Percentiles rank a stretch among this genome's conserved stretches.
These are phyloP conservation scores for Musa balbisiana DNA, from an alignment of 202 grass and related monocot species.

Conservation along the genomic window DNA sequence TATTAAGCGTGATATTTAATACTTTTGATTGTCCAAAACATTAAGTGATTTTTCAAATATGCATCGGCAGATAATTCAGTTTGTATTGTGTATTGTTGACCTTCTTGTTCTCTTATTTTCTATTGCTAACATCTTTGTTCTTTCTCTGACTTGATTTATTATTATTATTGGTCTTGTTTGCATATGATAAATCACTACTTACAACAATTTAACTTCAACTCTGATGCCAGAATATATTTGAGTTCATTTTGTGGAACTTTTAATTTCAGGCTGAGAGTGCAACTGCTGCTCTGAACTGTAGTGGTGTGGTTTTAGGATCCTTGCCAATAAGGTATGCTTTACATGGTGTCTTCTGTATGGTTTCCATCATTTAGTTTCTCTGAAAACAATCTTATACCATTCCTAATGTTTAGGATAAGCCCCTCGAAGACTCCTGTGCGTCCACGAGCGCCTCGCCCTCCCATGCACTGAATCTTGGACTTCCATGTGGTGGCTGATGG, in stretches of 20 bases:
- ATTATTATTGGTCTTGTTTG: too few relatives aligned
- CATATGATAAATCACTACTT: background rate
- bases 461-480: slow-evolving; percentile 57
- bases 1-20: too few relatives aligned
- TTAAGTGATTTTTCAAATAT: background rate
- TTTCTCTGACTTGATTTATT: background rate
- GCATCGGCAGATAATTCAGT: background rate
- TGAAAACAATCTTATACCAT: background rate
- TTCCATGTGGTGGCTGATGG: background rate
- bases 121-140: background rate
- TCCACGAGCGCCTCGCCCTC: slow-evolving; percentile 61
- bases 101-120: background rate
- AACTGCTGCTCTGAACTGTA: slow-evolving; percentile 85
- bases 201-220: background rate
- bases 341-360: background rate
- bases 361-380: background rate
- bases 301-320: slow-evolving; percentile 85
- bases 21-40: background rate
- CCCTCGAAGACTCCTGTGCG: slow-evolving; percentile 98
- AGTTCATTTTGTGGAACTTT: slow-evolving; percentile 2
- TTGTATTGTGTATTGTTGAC: background rate
- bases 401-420: slow-evolving; percentile 54
- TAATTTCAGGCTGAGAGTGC: slow-evolving; percentile 87
- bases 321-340: slow-evolving; percentile 75
- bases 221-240: background rate